Evolutionary conservation across 2,329 filamentous ascomycete genomes (phyloP), one percentile per base, ranked within the genome.

Genomic region (Aulographum hederae): DNA sequence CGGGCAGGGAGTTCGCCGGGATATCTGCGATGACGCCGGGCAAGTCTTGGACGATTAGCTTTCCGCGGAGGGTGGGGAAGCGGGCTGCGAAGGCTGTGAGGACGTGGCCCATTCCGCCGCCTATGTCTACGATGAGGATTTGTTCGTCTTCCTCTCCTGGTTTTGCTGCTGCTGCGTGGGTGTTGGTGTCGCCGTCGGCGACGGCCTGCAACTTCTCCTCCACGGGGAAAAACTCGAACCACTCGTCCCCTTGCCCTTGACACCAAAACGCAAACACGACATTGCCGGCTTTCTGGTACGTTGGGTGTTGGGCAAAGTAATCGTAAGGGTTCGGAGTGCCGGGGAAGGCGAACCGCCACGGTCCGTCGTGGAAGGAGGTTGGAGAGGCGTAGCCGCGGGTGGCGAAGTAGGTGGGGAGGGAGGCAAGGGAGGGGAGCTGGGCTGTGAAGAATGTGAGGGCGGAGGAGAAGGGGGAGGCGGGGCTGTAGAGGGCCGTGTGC

Each of bases 71-170:
- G 12, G 8, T 13, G 10, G 27, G 12, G 15, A 8, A 28, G 3
- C 32, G 8, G 4, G 34, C 21, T 1, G 45, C 44, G 17, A 55
- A 54, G 19, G 48, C 46, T 11, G 41, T 41, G 4, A 56, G 34
- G 29, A 57, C 51, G 28, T 56, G 50, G 0, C 54, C 53, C 3
- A 50, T 33, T 3, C 44, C 44, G 4, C 54, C 53, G 18, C 46
- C 53, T 6, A 57, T 37, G 26, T 57, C 54, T 1, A 56, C 48
- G 3, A 57, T 35, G 2, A 53, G 33, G 3, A 44, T n/a, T n/a
- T n/a, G n/a, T n/a, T n/a, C n/a, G n/a, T n/a, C n/a, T n/a, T n/a
- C n/a, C n/a, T 25, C 10, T 25, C 10, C 10, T 25, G 21, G 10
- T 25, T 10, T 10, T 10, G 21, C 10, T 25, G 21, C 10, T 10